Evolutionary conservation across 2,329 filamentous ascomycete species (phyloP).

Genomic region (Cryphonectria radicalis): DNA sequence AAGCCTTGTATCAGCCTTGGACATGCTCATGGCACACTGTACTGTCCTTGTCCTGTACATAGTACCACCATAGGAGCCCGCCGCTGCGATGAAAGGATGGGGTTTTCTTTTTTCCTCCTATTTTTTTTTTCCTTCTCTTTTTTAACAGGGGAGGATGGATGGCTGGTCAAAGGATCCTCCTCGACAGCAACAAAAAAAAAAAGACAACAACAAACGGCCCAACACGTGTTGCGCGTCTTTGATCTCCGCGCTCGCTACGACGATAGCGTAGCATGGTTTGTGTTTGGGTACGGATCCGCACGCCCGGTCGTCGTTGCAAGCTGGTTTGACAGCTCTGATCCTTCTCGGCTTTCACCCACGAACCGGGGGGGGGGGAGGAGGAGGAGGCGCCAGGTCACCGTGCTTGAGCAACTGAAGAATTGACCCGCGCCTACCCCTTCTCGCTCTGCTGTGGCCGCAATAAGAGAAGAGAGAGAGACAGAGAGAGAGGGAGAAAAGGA

Average conservation of each 20-base stretch:
- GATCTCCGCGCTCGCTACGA: constrained; percentile 12
- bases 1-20: constrained; percentile 3
- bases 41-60: not conserved
- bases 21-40: not conserved
- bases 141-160: not conserved
- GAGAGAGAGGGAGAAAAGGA: not conserved
- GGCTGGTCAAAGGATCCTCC: not conserved
- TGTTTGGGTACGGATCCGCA: not conserved
- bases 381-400: not conserved
- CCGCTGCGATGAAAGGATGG: not conserved
- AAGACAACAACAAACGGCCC: constrained; percentile 18
- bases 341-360: constrained; percentile 18
- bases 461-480: not conserved
- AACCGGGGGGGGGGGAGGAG: not conserved
- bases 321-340: constrained; percentile 19
- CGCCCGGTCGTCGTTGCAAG: constrained; percentile 4
- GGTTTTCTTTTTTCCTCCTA: too few species aligned
- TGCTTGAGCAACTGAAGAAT: not conserved
- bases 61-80: not conserved
- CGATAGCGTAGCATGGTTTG: constrained; percentile 2
- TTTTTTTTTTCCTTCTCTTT: too few species aligned
- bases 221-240: constrained; percentile 26
- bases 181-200: constrained; percentile 2
- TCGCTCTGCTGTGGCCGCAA: not conserved
- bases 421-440: not conserved